Conservation (phyloP, 176 grass and related monocot genomes). For the Aechmea fasciata region DNA sequence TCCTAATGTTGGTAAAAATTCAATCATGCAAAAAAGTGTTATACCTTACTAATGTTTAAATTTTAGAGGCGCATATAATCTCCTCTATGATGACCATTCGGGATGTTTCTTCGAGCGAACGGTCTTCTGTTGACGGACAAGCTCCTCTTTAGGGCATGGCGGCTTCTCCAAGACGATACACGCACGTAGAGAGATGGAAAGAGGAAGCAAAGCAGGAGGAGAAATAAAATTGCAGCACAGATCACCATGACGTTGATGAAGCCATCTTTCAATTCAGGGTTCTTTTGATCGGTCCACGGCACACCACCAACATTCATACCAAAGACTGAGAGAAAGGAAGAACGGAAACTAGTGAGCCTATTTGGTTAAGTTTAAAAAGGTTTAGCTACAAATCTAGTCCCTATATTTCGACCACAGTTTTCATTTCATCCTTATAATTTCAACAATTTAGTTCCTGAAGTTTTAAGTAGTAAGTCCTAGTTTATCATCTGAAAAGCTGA, state of each 20-base stretch:
- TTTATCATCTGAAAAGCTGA: too few species aligned
- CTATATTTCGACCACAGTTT: too few species aligned
- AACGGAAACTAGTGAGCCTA: too few species aligned
- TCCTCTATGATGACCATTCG: conserved; percentile 40
- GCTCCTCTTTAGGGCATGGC: conserved; percentile 35
- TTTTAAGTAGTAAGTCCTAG: too few species aligned
- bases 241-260: conserved; percentile 87
- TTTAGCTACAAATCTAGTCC: too few species aligned
- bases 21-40: neutral
- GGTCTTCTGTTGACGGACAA: conserved; percentile 55
- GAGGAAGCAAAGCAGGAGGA: conserved; percentile 61
- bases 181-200: conserved; percentile 76
- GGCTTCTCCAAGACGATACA: conserved; percentile 46
- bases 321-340: conserved; percentile 39
- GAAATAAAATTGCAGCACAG: conserved; percentile 43
- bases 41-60: neutral
- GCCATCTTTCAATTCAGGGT: conserved; percentile 51
- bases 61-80: conserved; percentile 54
- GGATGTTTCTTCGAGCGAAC: conserved; percentile 25
- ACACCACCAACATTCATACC: conserved; percentile 97
- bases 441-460: too few species aligned
- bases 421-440: too few species aligned
- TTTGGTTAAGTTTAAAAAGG: too few species aligned
- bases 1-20: too few species aligned
- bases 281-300: conserved; percentile 72